Base-by-base conservation (phyloP, 1,139 yeast species). In the Hyphopichia fennica region DNA sequence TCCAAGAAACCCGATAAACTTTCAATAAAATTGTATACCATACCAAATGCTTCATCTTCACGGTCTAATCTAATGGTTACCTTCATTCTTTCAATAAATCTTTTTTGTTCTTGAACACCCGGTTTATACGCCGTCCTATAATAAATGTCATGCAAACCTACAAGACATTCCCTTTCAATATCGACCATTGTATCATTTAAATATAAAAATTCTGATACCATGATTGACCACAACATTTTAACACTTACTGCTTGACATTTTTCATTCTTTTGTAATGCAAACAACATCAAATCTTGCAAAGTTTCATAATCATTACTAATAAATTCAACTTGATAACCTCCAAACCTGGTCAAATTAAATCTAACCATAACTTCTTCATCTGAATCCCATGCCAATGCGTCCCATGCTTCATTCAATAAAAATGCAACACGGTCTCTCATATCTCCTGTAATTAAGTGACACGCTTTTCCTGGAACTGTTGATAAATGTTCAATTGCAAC, bases 261-360 rank as follows among this genome's bases (percentile, higher is more conserved):
- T 6, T 75, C 58, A 58, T 86, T 82, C 52, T 82, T 73, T 54
- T 87, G 95, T 53, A 88, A 72, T 38, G 87, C 82, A 56, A 86
- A 77, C 39, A 84, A 72, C 69, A 85, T 72, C 47, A 88, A 67
- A 45, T 83, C 88, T 44, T 79, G 79, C 38, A 88, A 68, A 35
- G 89, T 72, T 35, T 83, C 77, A 46, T 79, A 79, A 34, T 72
- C 79, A 51, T 79, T 79, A 49, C 76, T 75, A 42, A 84, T 74
- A 49, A 88, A 79, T 51, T 79, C 82, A 27, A 77, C 81, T 62
- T 88, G 96, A 54, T 77, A 82, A 0, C 91, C 91, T 35, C 93
- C 88, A 51, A 82, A 79, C 47, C 73, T 72, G 34, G 68, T 72
- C 42, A 87, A 62, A 43, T 83, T 84, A 63, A 85, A 88, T 50